Conservation (phyloP, 1,284 basidiomycete species). For the Tremellales sp. region DNA sequence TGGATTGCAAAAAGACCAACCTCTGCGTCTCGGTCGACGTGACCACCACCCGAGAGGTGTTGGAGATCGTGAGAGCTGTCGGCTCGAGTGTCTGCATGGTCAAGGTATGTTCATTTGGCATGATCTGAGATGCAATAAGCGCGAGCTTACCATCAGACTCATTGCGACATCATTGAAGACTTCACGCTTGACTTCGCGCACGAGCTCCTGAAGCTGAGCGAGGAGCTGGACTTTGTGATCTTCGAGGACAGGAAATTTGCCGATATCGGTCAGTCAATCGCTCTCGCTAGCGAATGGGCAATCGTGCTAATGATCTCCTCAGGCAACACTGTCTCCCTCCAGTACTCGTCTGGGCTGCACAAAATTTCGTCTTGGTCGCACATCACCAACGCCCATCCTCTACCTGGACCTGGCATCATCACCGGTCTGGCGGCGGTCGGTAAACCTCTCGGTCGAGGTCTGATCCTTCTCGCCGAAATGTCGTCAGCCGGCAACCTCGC, state of each 20-base stretch:
- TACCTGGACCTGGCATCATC: conserved; percentile 91
- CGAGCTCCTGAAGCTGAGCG: conserved; percentile 65
- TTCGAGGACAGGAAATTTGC: conserved; percentile 99
- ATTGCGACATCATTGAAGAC: conserved; percentile 93
- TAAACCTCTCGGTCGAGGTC: conserved; percentile 73
- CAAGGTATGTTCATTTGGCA: conserved; percentile 63
- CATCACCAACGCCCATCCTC: conserved; percentile 92
- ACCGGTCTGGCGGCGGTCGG: conserved; percentile 83
- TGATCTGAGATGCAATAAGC: too few species aligned
- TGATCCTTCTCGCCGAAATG: conserved; percentile 95
- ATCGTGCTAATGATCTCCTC: neutral
- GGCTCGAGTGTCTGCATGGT: conserved; percentile 87
- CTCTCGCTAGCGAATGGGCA: neutral
- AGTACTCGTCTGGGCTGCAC: conserved; percentile 91
- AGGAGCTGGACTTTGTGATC: conserved; percentile 88
- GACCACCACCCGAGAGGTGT: conserved; percentile 71
- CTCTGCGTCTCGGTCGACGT: conserved; percentile 96
- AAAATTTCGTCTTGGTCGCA: conserved; percentile 95
- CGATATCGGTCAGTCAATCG: conserved; percentile 75
- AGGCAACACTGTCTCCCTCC: conserved; percentile 95
- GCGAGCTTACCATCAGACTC: conserved; percentile 61
- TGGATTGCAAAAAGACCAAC: conserved; percentile 85
- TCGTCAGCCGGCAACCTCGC: conserved; percentile 84
- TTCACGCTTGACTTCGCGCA: conserved; percentile 73
- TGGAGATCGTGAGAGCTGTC: conserved; percentile 81